These are phyloP conservation scores for Fusarium decemcellulare DNA, from an alignment of 2,329 filamentous ascomycete species.

Conservation along the genomic window DNA sequence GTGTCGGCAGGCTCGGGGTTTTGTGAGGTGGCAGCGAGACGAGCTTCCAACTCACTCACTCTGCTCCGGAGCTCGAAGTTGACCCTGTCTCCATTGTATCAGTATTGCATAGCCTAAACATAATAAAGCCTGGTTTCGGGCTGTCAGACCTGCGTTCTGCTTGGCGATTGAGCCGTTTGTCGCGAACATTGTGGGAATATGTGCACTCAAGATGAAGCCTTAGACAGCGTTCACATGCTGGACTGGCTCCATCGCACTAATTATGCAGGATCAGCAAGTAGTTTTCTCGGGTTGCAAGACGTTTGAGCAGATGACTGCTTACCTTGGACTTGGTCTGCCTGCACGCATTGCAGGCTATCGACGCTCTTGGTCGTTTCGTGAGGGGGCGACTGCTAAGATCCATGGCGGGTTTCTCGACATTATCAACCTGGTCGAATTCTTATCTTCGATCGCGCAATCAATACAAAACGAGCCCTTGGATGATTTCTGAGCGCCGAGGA, in stretches of 20 bases:
- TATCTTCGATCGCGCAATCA: not conserved
- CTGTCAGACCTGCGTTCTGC: slow-evolving; percentile 31
- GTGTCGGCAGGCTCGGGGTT: not conserved
- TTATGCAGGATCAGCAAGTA: not conserved
- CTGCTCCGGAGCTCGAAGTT: slow-evolving; percentile 31
- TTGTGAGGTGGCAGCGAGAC: slow-evolving; percentile 23
- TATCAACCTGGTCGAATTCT: not conserved
- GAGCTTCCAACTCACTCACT: slow-evolving; percentile 41
- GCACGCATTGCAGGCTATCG: slow-evolving; percentile 42
- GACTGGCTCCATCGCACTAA: slow-evolving; percentile 39
- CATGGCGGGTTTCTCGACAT: slow-evolving; percentile 18
- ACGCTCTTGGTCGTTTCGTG: slow-evolving; percentile 40
- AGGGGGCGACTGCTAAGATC: slow-evolving; percentile 31
- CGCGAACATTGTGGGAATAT: slow-evolving; percentile 35
- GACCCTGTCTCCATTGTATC: slow-evolving; percentile 10
- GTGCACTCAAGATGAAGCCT: slow-evolving; percentile 28
- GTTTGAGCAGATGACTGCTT: not conserved
- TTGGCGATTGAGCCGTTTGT: slow-evolving; percentile 42
- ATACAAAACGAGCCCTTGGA: too few species aligned
- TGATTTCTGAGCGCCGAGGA: not conserved
- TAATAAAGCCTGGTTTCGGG: not conserved
- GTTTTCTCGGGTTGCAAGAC: not conserved
- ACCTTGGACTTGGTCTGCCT: slow-evolving; percentile 45
- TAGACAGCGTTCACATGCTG: slow-evolving; percentile 41
- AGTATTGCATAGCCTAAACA: not conserved